Conservation (phyloP, 495 filamentous ascomycete genomes). For the Parachaetomium inaequale region DNA sequence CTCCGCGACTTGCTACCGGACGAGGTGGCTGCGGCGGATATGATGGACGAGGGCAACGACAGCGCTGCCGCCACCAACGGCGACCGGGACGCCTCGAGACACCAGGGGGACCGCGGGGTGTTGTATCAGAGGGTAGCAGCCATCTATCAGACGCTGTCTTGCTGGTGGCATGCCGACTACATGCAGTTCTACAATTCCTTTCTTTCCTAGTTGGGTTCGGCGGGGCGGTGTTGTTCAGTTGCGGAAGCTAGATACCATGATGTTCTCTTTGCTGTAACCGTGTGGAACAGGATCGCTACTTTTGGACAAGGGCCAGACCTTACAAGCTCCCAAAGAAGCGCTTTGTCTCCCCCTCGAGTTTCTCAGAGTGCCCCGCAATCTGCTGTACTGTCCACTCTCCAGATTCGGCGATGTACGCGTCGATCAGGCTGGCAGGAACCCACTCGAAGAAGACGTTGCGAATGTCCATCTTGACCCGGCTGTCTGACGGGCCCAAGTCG, state of each 20-base stretch:
- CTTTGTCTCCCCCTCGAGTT: conserved; percentile 29
- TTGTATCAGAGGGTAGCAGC: conserved; percentile 1
- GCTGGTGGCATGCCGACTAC: conserved; percentile 11
- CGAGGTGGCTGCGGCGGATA: not conserved
- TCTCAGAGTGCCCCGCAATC: conserved; percentile 29
- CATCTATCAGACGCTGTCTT: conserved; percentile 6
- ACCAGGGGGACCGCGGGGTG: not conserved
- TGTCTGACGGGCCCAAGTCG: not conserved
- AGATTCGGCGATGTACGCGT: conserved; percentile 56
- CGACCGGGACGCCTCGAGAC: not conserved
- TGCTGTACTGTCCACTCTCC: conserved; percentile 36
- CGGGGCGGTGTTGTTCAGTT: conserved; percentile 1
- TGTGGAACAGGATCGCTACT: not conserved
- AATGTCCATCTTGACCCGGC: conserved; percentile 32
- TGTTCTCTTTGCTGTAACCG: not conserved
- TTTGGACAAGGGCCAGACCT: not conserved
- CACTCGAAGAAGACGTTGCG: conserved; percentile 66
- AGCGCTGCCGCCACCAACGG: not conserved
- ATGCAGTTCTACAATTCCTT: conserved; percentile 16
- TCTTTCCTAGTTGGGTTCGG: conserved; percentile 15
- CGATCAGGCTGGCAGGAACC: conserved; percentile 51
- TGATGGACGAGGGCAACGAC: not conserved
- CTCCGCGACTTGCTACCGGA: conserved; percentile 7
- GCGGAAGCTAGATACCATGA: conserved; percentile 13
- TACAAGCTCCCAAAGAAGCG: conserved; percentile 37